Percentiles rank a stretch among this genome's conserved stretches.
These are phyloP conservation scores for Globisporangium spiculum DNA, from an alignment of 352 stramenopile genomes.

Conservation along the genomic window DNA sequence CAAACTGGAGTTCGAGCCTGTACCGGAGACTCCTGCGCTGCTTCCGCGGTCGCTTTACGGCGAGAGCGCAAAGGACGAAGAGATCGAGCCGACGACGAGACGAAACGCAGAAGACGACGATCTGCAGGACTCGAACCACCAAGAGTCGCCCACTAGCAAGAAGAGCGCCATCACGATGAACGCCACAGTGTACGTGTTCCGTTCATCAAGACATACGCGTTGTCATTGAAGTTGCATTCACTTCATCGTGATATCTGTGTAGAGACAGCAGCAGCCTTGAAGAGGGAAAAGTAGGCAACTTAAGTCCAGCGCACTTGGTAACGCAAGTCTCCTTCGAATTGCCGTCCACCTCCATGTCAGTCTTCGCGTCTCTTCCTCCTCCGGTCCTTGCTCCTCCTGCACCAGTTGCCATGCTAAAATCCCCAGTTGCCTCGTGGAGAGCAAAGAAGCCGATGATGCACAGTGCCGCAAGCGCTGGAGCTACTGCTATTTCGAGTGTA, in stretches of 20 bases:
- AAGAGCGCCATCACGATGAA: conserved; percentile 1
- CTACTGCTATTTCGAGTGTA: neutral
- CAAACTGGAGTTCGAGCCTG: conserved; percentile 60
- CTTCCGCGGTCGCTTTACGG: conserved; percentile 37
- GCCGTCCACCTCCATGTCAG: conserved; percentile 26
- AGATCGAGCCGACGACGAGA: neutral
- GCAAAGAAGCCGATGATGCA: neutral
- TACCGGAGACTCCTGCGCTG: conserved; percentile 51
- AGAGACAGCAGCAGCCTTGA: neutral
- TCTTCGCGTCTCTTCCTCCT: conserved; percentile 14
- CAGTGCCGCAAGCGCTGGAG: neutral
- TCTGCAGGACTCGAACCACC: neutral
- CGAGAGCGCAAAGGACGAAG: conserved; percentile 13
- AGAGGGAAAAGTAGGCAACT: neutral
- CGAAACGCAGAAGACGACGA: conserved; percentile 9
- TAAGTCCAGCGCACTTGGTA: neutral
- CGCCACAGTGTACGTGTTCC: neutral
- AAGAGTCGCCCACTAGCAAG: conserved; percentile 6
- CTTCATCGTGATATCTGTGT: neutral
- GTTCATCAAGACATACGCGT: no score
- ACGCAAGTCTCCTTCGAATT: conserved; percentile 18
- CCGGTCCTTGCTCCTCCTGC: conserved; percentile 10
- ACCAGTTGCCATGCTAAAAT: neutral
- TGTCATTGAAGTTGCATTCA: neutral
- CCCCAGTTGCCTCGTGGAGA: conserved; percentile 3